These are phyloP conservation scores for Trichosporon sp. DNA, from an alignment of 1,284 basidiomycete genomes.

Conservation along the genomic window DNA sequence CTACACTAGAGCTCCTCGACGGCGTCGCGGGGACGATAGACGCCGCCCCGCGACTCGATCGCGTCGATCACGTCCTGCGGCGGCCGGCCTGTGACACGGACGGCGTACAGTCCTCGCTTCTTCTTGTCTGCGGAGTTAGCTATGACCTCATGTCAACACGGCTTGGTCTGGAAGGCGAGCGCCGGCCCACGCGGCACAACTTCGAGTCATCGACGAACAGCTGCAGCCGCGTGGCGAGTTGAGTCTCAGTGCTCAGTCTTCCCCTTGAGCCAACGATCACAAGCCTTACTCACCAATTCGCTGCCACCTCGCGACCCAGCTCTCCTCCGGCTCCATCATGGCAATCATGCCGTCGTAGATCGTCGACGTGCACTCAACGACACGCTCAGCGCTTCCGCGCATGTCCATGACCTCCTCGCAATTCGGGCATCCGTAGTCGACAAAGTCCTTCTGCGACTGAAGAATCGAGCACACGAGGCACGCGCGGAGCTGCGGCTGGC, in stretches of 20 bases:
- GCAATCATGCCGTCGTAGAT: constrained; percentile 93
- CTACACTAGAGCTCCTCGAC: constrained; percentile 43
- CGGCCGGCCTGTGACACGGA: constrained; percentile 79
- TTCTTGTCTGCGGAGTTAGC: constrained; percentile 68
- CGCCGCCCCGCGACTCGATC: constrained; percentile 49
- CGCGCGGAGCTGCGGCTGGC: constrained; percentile 67
- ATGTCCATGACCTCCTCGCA: constrained; percentile 97
- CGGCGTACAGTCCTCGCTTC: constrained; percentile 82
- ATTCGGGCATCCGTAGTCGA: constrained; percentile 87
- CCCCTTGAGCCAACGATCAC: too few species aligned
- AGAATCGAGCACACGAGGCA: constrained; percentile 91
- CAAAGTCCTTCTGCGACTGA: constrained; percentile 81
- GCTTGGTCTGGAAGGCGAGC: too few species aligned
- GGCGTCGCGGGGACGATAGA: constrained; percentile 50
- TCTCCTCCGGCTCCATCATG: constrained; percentile 81
- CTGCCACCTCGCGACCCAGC: constrained; percentile 96
- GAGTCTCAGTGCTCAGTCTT: too few species aligned
- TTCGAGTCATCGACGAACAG: too few species aligned
- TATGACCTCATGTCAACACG: background rate
- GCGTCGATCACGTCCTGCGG: constrained; percentile 78
- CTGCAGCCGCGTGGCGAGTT: too few species aligned
- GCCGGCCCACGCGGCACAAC: too few species aligned
- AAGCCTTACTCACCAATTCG: constrained; percentile 68
- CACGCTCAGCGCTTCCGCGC: constrained; percentile 81
- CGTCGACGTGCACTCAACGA: constrained; percentile 85